Evolutionary conservation across 768 basidiomycete species (phyloP), one percentile per base, ranked within the genome.

Genomic region (Tylopilus felleus): DNA sequence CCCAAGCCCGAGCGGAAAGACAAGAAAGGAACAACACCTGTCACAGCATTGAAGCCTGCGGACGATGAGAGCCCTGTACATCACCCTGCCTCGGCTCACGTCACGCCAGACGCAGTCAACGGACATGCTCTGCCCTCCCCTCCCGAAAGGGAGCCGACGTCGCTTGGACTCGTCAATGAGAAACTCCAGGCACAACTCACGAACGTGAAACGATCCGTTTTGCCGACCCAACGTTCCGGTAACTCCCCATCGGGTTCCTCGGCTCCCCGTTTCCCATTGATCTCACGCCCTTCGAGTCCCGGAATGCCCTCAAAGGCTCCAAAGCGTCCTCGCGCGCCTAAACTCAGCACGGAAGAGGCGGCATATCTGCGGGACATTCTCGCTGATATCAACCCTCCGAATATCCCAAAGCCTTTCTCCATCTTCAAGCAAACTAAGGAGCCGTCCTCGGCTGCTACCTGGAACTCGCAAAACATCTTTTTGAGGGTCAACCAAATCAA

Each of bases 331-430:
- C 81, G 80, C 53, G 72, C 76, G 0, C 82, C 81, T 0, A 85
- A 84, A 66, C 77, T 79, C 5, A 72, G 78, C 1, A 56, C 75
- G 16, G 80, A 81, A 39, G 85, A 92, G 60, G 68, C 77, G 4
- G 83, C 80, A 47, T 91, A 90, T 65, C 74, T 91, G 14, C 81
- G 83, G 19, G 78, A 77, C 51, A 80, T 90, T 31, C 75, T 90
- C 10, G 85, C 88, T 0, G 86, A 90, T 52, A 74, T 84, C 19
- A 74, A 78, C 28, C 71, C 76, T 14, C 71, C 77, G 0, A 71
- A 69, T 2, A 43, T 68, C 13, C 65, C 72, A 1, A 76, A 73
- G 40, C 78, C 83, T 1, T 81, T 85, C 53, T 71, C 76, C 3
- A 69, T 83, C 31, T 76, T 83, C 57, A 77, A 77, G 57, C 74